Evolutionary conservation across 345 rosid genomes (phyloP), one percentile per base, ranked within the genome.

Genomic region (Arabidopsis suecica): DNA sequence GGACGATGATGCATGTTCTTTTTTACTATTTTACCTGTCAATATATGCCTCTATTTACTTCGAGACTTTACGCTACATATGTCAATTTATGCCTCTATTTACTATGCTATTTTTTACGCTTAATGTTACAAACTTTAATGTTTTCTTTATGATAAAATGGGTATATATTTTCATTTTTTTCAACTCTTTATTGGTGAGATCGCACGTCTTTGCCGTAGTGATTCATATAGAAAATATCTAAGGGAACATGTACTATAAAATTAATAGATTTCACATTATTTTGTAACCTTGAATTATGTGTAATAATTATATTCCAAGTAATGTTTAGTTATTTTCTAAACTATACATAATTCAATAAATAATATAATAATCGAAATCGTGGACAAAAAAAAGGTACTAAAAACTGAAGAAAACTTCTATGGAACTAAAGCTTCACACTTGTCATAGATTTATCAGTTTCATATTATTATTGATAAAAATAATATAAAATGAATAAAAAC

Each of bases 151-250:
- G 23, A 34, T 2, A 50, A 12, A 20, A 23, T 34, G 3, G 37
- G 50, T 16, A 16, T 16, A 66, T 66, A 68, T 32, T 75, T 49
- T 51, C 1, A 9, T 47, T 44, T 59, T 44, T 59, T 18, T 67
- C 38, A 60, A 67, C 25, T 65, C 55, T 32, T 68, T 75, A 41
- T 60, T 49, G 56, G 69, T 59, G 68, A 49, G 38, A 59, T 68
- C 63, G 49, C 74, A 75, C 74, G 74, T 75, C 79, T 75, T 68
- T 68, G 61, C 47, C 2, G 6, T 30, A 60, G 45, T 75, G 61
- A 75, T 66, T 28, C 5, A 47, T 57, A 5, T 9, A 40, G 1
- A 42, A 55, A 44, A 47, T 42, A 58, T 1, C 25, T 16, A 55
- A 62, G 10, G 8, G 32, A 72, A 72, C 61, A 30, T 63, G 28